Base-by-base conservation (phyloP, 2,329 filamentous ascomycete species). In the Claviceps citrina region DNA sequence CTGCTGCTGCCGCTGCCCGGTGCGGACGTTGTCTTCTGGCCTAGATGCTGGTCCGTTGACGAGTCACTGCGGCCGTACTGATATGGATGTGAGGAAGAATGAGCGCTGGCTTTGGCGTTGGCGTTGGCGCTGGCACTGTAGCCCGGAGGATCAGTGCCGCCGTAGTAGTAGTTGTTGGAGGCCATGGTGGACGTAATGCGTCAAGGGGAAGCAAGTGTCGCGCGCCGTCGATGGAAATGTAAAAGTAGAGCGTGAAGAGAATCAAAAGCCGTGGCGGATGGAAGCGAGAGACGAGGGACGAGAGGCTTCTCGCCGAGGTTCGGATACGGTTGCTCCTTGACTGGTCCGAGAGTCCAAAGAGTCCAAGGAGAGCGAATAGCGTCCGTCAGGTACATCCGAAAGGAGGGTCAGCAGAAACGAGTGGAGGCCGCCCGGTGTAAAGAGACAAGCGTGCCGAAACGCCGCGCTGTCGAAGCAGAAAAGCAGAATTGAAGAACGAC, bases 121-220 rank as follows among this genome's bases (percentile, higher is more conserved):
- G 46, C 8, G 24, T 26, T 15, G 16, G 6, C 9, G 9, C 20
- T 24, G 30, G 51, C 47, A 42, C 54, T 55, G 42, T 61, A 59
- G 51, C 68, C 64, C 43, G 67, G 60, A 43, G 63, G 53, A 48
- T 59, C 49, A 50, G 44, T 60, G 55, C 68, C 65, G 60, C 51
- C 53, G 43, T 59, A 48, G 61, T 83, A 83, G 51, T 81, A 73
- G 61, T 77, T 71, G 62, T 77, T 70, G 47, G 72, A 66, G 33
- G 75, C 70, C 76, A 80, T 79, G 50, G 39, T 65, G 56, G 46
- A 44, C 40, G 45, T 26, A 12, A 24, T 24, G 22, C 27, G 35
- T 38, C 36, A 26, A 22, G 16, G 33, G 16, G 33, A 16, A 24
- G 22, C 22, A 9, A 19, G 20, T 25, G n/a, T 8, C 35, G 35